These are phyloP conservation scores for Cordia subcordata DNA, from an alignment of 257 asterid genomes.

Conservation along the genomic window DNA sequence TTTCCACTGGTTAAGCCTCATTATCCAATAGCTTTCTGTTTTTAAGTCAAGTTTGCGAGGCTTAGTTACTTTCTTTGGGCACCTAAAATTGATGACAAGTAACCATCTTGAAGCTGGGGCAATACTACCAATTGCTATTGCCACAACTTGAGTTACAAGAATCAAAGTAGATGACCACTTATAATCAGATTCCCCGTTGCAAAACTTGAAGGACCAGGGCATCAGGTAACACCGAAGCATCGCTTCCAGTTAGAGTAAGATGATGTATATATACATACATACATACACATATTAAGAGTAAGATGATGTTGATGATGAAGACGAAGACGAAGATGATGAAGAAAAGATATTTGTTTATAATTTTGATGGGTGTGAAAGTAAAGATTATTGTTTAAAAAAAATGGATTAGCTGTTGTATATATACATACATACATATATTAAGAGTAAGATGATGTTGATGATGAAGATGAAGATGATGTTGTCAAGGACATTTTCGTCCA, in stretches of 20 bases:
- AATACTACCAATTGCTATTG: slow-evolving; percentile 53
- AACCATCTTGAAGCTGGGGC: slow-evolving; percentile 74
- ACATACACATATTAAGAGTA: no score
- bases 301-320: no score
- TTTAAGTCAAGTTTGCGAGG: slow-evolving; percentile 15
- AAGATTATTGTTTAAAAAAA: no score
- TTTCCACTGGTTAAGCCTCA: slow-evolving; percentile 36
- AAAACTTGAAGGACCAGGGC: slow-evolving; percentile 51
- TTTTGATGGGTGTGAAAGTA: no score
- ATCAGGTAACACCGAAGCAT: slow-evolving; percentile 43
- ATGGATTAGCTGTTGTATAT: no score
- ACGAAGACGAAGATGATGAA: no score
- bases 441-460: no score
- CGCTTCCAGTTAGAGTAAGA: slow-evolving; percentile 65
- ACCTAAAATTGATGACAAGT: slow-evolving; percentile 42
- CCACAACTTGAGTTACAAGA: slow-evolving; percentile 44
- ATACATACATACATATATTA: no score
- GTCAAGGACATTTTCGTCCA: no score
- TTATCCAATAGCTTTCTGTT: slow-evolving; percentile 65
- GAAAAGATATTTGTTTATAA: no score
- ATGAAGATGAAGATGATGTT: no score
- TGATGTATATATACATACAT: no score
- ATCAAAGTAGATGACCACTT: slow-evolving; percentile 62
- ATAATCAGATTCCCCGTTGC: slow-evolving; percentile 65
- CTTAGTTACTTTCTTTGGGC: slow-evolving; percentile 40